These are phyloP conservation scores for Blastomyces gilchristii DNA, from an alignment of 2,329 filamentous ascomycete species.

Conservation along the genomic window DNA sequence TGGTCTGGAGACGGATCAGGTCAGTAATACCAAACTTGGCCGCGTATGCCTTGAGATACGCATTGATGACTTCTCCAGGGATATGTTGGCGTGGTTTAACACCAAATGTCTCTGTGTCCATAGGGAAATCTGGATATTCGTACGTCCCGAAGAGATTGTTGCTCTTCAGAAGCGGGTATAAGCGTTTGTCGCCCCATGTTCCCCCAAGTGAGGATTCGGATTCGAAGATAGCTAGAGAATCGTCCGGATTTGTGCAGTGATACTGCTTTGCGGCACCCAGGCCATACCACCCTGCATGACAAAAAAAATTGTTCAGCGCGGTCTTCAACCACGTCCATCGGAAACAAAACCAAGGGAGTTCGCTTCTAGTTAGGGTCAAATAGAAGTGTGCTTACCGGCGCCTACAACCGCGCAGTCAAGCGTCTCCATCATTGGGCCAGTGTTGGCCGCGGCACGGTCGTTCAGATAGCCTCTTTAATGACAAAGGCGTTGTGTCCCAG, in stretches of 20 bases:
- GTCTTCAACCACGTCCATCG: background rate
- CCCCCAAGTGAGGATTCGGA: constrained; percentile 51
- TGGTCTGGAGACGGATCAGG: constrained; percentile 40
- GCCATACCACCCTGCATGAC: constrained; percentile 42
- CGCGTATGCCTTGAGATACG: constrained; percentile 49
- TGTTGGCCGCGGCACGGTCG: background rate
- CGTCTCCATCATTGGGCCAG: background rate
- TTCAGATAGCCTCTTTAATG: background rate
- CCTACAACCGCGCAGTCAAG: constrained; percentile 10
- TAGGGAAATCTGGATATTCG: constrained; percentile 64
- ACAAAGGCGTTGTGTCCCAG: background rate
- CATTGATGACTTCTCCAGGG: constrained; percentile 45
- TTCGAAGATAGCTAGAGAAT: constrained; percentile 50
- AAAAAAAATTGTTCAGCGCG: background rate
- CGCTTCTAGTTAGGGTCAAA: background rate
- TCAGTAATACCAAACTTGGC: constrained; percentile 43
- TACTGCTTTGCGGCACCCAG: constrained; percentile 53
- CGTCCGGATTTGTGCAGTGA: constrained; percentile 48
- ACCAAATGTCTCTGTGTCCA: constrained; percentile 47
- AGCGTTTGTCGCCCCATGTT: constrained; percentile 56
- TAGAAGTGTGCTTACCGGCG: constrained; percentile 5
- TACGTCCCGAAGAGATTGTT: constrained; percentile 67
- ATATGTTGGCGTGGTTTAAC: constrained; percentile 47
- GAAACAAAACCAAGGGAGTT: background rate
- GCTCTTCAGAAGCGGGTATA: constrained; percentile 58